These are phyloP conservation scores for Trametes cinnabarina DNA, from an alignment of 768 basidiomycete genomes.

Conservation along the genomic window DNA sequence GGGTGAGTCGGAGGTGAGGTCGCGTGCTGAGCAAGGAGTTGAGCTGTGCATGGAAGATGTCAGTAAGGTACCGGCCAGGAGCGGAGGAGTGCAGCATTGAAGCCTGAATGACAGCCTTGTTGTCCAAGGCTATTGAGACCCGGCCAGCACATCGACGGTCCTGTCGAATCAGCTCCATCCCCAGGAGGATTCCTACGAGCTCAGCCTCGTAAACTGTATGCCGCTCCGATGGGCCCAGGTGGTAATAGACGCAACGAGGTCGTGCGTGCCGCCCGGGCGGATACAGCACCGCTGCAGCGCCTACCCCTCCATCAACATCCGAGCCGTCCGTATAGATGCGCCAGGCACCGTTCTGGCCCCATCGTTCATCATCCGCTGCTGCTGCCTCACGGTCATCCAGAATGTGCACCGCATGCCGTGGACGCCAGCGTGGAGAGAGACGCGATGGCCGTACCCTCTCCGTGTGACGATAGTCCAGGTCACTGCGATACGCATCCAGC, in stretches of 20 bases:
- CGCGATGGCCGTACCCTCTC: conserved; percentile 14
- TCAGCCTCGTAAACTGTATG: conserved; percentile 34
- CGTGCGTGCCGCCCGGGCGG: too few species aligned
- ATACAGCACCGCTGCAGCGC: too few species aligned
- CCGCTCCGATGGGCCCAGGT: too few species aligned
- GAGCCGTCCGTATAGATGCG: conserved; percentile 33
- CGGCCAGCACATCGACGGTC: background rate
- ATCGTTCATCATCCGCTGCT: background rate
- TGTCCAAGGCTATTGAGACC: conserved; percentile 7
- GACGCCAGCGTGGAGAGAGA: conserved; percentile 10
- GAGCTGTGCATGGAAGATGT: background rate
- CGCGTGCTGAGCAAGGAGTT: background rate
- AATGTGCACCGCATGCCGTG: background rate
- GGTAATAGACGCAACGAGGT: too few species aligned
- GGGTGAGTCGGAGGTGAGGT: background rate
- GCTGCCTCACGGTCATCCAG: conserved; percentile 7
- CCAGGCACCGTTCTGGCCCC: background rate
- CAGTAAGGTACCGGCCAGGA: too few species aligned
- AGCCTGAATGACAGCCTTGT: conserved; percentile 7
- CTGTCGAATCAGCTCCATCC: conserved; percentile 23
- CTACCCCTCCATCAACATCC: too few species aligned
- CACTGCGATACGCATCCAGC: conserved; percentile 12
- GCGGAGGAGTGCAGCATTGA: background rate
- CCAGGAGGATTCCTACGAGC: conserved; percentile 27
- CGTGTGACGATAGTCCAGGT: conserved; percentile 17